phyloP scores from a whole-genome alignment of 1,139 yeast species.

The Debaryomyces coudertii region DNA sequence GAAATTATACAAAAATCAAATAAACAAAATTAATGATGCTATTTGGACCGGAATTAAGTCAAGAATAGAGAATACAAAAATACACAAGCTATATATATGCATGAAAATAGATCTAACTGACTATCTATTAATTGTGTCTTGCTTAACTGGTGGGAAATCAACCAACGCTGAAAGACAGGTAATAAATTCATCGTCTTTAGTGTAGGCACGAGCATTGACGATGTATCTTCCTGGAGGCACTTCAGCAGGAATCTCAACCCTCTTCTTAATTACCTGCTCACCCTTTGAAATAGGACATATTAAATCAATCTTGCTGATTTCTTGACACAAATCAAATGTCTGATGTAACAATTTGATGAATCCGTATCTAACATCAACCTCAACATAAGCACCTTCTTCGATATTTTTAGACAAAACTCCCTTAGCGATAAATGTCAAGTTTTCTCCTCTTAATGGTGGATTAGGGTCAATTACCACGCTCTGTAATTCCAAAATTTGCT shows the following conservation, averaged over 20 bases:
- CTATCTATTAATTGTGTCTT: background rate
- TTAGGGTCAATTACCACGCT: slow-evolving; percentile 71
- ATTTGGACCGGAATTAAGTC: background rate
- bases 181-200: slow-evolving; percentile 75
- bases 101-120: background rate
- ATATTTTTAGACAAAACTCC: slow-evolving; percentile 63
- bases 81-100: background rate
- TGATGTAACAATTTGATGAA: slow-evolving; percentile 84
- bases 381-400: slow-evolving; percentile 86
- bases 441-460: slow-evolving; percentile 83
- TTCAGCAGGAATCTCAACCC: slow-evolving; percentile 84
- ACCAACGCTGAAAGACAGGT: slow-evolving; percentile 86
- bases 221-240: slow-evolving; percentile 94
- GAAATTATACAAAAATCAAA: background rate
- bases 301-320: slow-evolving; percentile 77
- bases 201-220: slow-evolving; percentile 87
- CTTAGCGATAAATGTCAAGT: slow-evolving; percentile 74
- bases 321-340: slow-evolving; percentile 89
- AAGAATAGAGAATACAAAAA: background rate
- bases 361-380: slow-evolving; percentile 90
- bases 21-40: background rate
- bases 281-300: slow-evolving; percentile 82
- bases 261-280: slow-evolving; percentile 61
- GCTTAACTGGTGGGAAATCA: slow-evolving; percentile 46
- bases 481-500: slow-evolving; percentile 66